These are phyloP conservation scores for Aspergillus heteromorphus DNA, from an alignment of 495 filamentous ascomycete genomes.

Conservation along the genomic window DNA sequence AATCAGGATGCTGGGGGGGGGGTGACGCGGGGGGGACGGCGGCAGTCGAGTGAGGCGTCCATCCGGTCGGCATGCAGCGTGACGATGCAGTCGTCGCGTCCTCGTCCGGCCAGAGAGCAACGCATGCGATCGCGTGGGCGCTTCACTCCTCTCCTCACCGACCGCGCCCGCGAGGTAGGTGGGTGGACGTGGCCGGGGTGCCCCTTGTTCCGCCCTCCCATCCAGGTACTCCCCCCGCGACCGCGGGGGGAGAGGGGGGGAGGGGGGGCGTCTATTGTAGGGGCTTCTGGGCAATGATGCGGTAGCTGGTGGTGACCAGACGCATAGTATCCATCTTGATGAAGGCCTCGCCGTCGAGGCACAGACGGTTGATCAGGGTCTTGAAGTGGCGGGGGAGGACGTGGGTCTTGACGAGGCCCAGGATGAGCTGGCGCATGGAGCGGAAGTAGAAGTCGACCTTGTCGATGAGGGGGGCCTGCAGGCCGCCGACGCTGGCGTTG, in stretches of 20 bases:
- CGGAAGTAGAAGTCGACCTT: conserved; percentile 58
- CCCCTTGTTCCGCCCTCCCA: not conserved
- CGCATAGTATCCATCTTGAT: conserved; percentile 60
- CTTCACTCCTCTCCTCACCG: no score
- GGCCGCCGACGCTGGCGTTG: conserved; percentile 53
- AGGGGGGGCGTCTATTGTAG: conserved; percentile 3
- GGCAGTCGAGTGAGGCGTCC: not conserved
- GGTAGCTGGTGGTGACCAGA: conserved; percentile 56
- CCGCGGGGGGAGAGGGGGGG: no score
- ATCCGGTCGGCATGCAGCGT: not conserved
- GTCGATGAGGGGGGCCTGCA: conserved; percentile 57
- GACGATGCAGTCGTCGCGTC: no score
- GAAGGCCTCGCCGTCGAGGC: conserved; percentile 55
- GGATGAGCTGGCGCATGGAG: conserved; percentile 48
- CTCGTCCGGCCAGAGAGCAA: no score
- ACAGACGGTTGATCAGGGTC: conserved; percentile 58
- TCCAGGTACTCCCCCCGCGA: not conserved
- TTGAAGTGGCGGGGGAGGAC: conserved; percentile 55
- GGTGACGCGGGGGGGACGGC: not conserved
- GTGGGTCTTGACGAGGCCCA: conserved; percentile 47
- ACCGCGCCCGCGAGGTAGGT: not conserved
- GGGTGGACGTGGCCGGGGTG: no score
- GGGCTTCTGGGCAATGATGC: conserved; percentile 57
- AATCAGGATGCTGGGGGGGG: not conserved
- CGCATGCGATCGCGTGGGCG: no score